Percentiles rank a stretch among this genome's conserved stretches.
Evolutionary conservation across 139 green algal genomes (phyloP).

Genomic region (Tetratostichococcus sp.): DNA sequence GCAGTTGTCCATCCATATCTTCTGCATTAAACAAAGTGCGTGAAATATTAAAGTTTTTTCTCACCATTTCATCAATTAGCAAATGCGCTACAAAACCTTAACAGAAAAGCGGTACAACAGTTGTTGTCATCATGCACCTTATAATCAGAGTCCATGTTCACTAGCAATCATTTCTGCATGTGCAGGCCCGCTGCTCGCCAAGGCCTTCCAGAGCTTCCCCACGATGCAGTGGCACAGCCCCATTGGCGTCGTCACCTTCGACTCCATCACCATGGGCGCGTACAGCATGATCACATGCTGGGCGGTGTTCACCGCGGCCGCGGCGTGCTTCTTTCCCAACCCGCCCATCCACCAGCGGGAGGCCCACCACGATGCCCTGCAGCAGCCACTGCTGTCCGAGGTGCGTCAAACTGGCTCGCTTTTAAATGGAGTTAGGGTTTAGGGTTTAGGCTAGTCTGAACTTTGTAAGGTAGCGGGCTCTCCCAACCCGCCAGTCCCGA

Average conservation of each 20-base stretch:
- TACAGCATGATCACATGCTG: conserved; percentile 33
- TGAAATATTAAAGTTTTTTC: no score
- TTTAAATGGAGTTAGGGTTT: no score
- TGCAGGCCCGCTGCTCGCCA: conserved; percentile 37
- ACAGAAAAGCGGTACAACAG: no score
- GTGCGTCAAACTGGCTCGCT: background rate
- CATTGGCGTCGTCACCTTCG: conserved; percentile 33
- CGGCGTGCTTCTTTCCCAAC: conserved; percentile 33
- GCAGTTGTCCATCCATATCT: no score
- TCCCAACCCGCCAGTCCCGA: no score
- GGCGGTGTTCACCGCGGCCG: conserved; percentile 28
- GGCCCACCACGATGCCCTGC: background rate
- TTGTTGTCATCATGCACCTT: background rate
- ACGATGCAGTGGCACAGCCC: conserved; percentile 5
- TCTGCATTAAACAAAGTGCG: no score
- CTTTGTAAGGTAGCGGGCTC: no score
- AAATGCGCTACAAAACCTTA: no score
- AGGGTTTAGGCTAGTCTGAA: no score
- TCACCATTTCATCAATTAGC: no score
- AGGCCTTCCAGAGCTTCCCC: conserved; percentile 35
- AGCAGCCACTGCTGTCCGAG: conserved; percentile 15
- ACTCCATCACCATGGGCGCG: conserved; percentile 40
- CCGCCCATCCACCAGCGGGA: conserved; percentile 5
- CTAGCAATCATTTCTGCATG: no score
- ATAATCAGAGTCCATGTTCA: no score